These are phyloP conservation scores for Cochlearia excelsa DNA, from an alignment of 345 rosid species.

Conservation along the genomic window DNA sequence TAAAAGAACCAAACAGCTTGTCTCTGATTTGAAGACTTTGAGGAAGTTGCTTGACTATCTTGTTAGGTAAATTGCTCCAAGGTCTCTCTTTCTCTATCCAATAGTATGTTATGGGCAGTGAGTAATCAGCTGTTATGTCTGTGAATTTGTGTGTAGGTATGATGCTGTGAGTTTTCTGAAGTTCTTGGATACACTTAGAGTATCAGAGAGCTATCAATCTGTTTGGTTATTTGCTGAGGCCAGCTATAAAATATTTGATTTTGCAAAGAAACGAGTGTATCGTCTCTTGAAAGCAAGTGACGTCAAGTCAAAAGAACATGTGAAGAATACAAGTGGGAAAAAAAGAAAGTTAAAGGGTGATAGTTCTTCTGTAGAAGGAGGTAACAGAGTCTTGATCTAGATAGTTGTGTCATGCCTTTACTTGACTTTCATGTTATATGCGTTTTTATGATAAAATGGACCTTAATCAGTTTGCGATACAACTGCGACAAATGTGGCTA, in stretches of 20 bases:
- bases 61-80: constrained; percentile 55
- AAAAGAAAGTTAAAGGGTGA: constrained; percentile 59
- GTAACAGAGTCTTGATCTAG: constrained; percentile 10
- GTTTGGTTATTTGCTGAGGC: constrained; percentile 99
- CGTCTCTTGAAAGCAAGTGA: constrained; percentile 54
- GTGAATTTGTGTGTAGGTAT: constrained; percentile 51
- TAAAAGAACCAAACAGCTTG: constrained; percentile 91
- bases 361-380: constrained; percentile 33
- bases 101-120: not conserved
- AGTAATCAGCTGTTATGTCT: constrained; percentile 9
- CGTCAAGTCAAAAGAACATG: constrained; percentile 42
- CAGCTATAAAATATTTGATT: constrained; percentile 94
- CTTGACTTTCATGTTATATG: not conserved
- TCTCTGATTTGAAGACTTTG: constrained; percentile 94
- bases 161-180: constrained; percentile 96
- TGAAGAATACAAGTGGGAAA: constrained; percentile 43
- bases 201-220: constrained; percentile 94
- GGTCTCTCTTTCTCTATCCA: not conserved
- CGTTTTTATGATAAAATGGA: constrained; percentile 19
- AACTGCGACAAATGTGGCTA: constrained; percentile 30
- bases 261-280: constrained; percentile 92
- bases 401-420: constrained; percentile 8
- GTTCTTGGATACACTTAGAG: constrained; percentile 93
- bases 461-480: constrained; percentile 44
- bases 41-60: constrained; percentile 95